phyloP scores from a whole-genome alignment of 305 asterid species.

The Plantago lanceolata region DNA sequence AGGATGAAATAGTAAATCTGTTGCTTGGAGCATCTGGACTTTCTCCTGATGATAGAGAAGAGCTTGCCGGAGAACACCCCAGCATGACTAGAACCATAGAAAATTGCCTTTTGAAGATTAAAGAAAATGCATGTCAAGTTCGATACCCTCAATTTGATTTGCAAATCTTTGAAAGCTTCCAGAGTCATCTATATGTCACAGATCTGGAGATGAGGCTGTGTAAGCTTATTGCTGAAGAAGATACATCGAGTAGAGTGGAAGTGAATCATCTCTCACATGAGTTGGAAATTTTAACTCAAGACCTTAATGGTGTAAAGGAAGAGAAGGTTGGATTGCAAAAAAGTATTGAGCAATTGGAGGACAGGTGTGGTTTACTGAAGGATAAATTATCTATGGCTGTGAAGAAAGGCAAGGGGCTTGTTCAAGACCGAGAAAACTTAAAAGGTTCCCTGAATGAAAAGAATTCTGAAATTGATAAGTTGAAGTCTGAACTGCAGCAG shows the following conservation, averaged over 20 bases:
- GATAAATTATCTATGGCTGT: constrained; percentile 93
- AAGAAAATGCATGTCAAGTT: constrained; percentile 39
- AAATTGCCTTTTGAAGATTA: constrained; percentile 59
- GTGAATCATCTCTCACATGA: constrained; percentile 45
- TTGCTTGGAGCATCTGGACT: constrained; percentile 73
- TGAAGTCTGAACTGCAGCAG: constrained; percentile 63
- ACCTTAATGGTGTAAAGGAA: constrained; percentile 45
- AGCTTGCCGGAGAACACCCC: constrained; percentile 35
- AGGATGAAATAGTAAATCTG: constrained; percentile 44
- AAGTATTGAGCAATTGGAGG: constrained; percentile 71
- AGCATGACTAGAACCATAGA: constrained; percentile 43
- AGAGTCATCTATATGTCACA: constrained; percentile 57
- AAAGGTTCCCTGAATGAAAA: constrained; percentile 63
- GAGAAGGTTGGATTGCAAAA: constrained; percentile 57
- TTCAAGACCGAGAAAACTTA: constrained; percentile 86
- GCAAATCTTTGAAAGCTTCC: constrained; percentile 50
- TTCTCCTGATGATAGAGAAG: constrained; percentile 33
- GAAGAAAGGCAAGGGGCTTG: constrained; percentile 93
- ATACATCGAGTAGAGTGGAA: constrained; percentile 40
- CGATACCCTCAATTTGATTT: constrained; percentile 40
- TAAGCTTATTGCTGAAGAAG: constrained; percentile 60
- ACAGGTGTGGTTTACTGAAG: constrained; percentile 64
- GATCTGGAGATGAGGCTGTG: constrained; percentile 59
- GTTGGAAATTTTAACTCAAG: constrained; percentile 43
- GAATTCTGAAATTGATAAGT: constrained; percentile 56